Evolutionary conservation across 2,329 filamentous ascomycete genomes (phyloP), one percentile per base, ranked within the genome.

Genomic region (Xylaria multiplex): DNA sequence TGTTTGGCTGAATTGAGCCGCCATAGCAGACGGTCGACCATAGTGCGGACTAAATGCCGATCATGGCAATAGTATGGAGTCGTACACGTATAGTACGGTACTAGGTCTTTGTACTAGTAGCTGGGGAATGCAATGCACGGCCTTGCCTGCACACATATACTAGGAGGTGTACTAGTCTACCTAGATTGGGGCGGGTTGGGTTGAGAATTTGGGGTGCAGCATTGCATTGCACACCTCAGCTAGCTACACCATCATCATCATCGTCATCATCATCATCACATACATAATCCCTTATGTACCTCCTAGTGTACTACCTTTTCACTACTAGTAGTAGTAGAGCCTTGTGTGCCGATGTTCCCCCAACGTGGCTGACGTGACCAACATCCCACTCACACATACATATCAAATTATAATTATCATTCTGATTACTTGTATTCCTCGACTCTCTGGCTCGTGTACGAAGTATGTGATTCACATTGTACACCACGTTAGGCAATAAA

Each of bases 141-240:
- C 42, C 52, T 19, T 54, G 22, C 27, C 32, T 35, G 27, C 27
- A n/a, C 30, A 50, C 14, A 27, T 9, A 37, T 8, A 9, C 11
- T 8, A 8, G 11, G 8, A 37, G 35, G 35, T 37, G 2, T 8
- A 8, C 46, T 50, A 50, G 11, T 32, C 30, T 19, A 27, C 22
- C 19, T 35, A 40, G 8, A 40, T 32, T 56, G 54, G 40, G 54
- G 54, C 24, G 43, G 53, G 37, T 37, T 55, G 37, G 37, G 53
- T 43, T 43, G 52, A 8, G 16, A 55, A 43, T 45, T 45, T 43
- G 53, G 53, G 37, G 37, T 45, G 53, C 53, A 55, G 53, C 37
- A 55, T 55, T 55, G 14, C 53, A 42, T 55, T 43, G 37, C 42
- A 55, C 53, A 55, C 22, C 53, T 55, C 52, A 42, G 52, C 52